These are phyloP conservation scores for Amborella trichopoda DNA, from an alignment of 164 flowering plant genomes.

Conservation along the genomic window DNA sequence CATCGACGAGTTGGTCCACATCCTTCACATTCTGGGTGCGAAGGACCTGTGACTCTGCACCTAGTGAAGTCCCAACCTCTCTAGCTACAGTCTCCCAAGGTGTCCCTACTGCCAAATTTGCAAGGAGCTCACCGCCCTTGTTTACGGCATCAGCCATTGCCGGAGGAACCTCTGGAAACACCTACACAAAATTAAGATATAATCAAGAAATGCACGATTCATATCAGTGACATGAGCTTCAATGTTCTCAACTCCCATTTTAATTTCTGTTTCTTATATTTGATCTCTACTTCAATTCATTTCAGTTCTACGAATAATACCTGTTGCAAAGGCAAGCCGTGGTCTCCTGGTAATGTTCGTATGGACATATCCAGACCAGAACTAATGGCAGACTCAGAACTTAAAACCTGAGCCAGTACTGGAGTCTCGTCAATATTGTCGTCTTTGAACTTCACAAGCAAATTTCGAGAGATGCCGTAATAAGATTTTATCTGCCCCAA, in stretches of 20 bases:
- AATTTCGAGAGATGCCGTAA: slow-evolving; percentile 81
- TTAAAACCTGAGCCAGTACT: slow-evolving; percentile 61
- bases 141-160: slow-evolving; percentile 89
- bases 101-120: slow-evolving; percentile 68
- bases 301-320: too few relatives aligned
- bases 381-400: slow-evolving; percentile 71
- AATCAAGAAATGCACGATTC: not conserved
- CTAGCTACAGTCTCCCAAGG: slow-evolving; percentile 81
- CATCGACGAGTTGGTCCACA: slow-evolving; percentile 61
- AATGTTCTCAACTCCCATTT: too few relatives aligned
- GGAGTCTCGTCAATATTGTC: slow-evolving; percentile 86
- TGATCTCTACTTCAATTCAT: too few relatives aligned
- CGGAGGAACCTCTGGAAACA: slow-evolving; percentile 82
- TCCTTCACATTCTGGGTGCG: slow-evolving; percentile 58
- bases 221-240: not conserved
- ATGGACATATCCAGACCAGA: slow-evolving; percentile 79
- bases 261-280: too few relatives aligned
- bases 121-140: slow-evolving; percentile 68
- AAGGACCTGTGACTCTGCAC: slow-evolving; percentile 42
- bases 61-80: slow-evolving; percentile 70
- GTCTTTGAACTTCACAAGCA: slow-evolving; percentile 81
- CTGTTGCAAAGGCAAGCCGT: slow-evolving; percentile 84
- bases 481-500: slow-evolving; percentile 76
- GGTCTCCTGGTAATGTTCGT: slow-evolving; percentile 77
- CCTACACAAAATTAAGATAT: slow-evolving; percentile 25